Evolutionary conservation across 331 rosid genomes (phyloP), one percentile per base, ranked within the genome.

Genomic region (Telfairia occidentalis): DNA sequence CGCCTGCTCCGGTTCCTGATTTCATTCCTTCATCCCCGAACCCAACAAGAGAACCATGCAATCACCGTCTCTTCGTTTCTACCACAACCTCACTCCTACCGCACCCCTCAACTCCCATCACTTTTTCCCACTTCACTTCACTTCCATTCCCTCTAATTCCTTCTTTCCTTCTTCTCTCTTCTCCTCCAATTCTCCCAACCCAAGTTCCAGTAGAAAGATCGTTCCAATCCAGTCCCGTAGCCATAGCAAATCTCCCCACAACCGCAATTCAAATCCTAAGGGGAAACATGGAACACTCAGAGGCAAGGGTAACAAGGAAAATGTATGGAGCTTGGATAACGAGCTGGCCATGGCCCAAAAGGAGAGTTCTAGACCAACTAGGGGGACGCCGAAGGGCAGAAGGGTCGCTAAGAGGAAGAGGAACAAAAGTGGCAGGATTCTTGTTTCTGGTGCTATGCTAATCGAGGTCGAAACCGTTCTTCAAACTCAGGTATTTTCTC

Each of bases 311-410:
- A 86, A 86, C 78, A 83, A 87, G 81, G 96, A 89, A 4, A 94
- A 94, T 67, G 89, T 90, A n/a, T 94, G 98, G 98, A 91, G 98
- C 78, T 45, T 91, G 23, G 98, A 94, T 78, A 91, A 91, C 34
- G 87, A 92, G 40, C 76, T 84, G 9, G 91, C 96, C 19, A 35
- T 76, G 78, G 43, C 82, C 78, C 77, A 87, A 73, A 71, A 83
- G 83, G 21, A 81, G 75, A 9, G 81, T 26, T 76, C 26, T 43
- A 78, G 55, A 58, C 24, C 77, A 23, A 6, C 49, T 46, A 76
- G 69, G 55, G 83, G 78, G 82, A 85, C 81, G 76, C 80, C 61
- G 16, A 83, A 78, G 52, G 87, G 81, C 26, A 82, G 84, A 78
- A 83, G 80, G 29, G 80, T 79, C 79, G 60, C 76, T 40, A 82